Base-by-base conservation (phyloP, 148 eudicot genomes). In the Chenopodium formosanum region DNA sequence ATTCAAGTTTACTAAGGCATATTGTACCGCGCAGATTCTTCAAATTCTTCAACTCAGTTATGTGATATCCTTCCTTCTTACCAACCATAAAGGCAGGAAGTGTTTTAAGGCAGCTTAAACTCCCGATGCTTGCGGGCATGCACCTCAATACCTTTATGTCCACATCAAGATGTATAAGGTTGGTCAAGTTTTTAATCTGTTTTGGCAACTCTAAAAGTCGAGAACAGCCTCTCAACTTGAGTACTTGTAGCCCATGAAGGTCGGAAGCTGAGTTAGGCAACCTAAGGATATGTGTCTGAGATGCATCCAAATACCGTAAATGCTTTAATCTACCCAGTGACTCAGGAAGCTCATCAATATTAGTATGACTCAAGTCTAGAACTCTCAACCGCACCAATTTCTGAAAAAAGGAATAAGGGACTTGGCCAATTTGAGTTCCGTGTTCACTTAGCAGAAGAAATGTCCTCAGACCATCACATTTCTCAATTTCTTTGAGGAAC, bases 391-490 rank as follows among this genome's bases (percentile, higher is more conserved):
- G 79, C 31, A 1, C 52, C 23, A 76, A 11, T 27, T 76, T 76
- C 70, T 76, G 79, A 27, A 76, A 76, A 34, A 76, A 47, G 0
- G 79, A 76, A 34, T 76, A 76, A 20, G 79, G 79, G 23, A 76
- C 31, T 37, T 62, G 69, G 53, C 79, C n/a, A 76, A 76, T 78
- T n/a, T 37, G n/a, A 10, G 69, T 76, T 76, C 79, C 79, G 0
- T 23, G 52, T 76, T 62, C 79, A 76, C 44, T 17, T 9, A 76
- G 48, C 17, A 78, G 25, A 60, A 76, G 79, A 58, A 76, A 76
- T 25, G 79, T 76, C 79, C 79, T 76, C 12, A 76, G 44, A 37
- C 79, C 79, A 23, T 76, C 70, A 76, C 79, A 76, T 20, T 76
- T 62, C 11, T 76, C 79, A 76, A 76, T 76, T 1, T 60, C n/a